These are phyloP conservation scores for Pleurotus sapidus DNA, from an alignment of 768 basidiomycete genomes.

Conservation along the genomic window DNA sequence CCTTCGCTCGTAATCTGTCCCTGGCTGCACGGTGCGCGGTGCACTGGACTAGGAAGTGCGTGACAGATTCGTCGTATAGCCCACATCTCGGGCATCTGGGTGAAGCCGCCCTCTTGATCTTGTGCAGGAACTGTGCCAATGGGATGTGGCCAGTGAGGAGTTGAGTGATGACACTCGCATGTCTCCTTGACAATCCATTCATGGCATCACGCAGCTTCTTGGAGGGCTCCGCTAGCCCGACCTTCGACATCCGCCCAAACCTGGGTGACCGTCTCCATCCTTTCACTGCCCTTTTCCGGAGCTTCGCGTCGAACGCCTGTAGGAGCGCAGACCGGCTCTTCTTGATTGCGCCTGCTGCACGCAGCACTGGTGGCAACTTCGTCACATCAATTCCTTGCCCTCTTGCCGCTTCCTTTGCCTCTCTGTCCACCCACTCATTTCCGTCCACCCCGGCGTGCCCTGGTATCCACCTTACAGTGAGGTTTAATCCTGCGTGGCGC, in stretches of 20 bases:
- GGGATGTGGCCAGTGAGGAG: conserved; percentile 28
- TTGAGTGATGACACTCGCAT: conserved; percentile 22
- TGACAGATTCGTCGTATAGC: not conserved
- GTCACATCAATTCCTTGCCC: too few species aligned
- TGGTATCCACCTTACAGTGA: conserved; percentile 16
- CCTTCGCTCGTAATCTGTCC: not conserved
- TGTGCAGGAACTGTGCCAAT: conserved; percentile 25
- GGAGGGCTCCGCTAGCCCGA: conserved; percentile 12
- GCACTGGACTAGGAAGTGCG: not conserved
- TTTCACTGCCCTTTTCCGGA: conserved; percentile 1
- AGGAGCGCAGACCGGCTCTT: conserved; percentile 13
- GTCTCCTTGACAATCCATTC: not conserved
- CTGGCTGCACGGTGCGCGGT: not conserved
- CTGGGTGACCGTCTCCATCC: conserved; percentile 11
- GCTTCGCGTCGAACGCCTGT: conserved; percentile 1
- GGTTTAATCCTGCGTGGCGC: not conserved
- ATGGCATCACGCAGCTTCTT: not conserved
- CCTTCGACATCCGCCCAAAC: not conserved
- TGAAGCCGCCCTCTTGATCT: conserved; percentile 11
- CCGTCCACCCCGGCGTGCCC: conserved; percentile 22
- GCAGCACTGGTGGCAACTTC: conserved; percentile 8
- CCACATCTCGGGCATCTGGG: conserved; percentile 16
- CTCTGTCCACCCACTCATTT: conserved; percentile 20
- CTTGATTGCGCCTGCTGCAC: conserved; percentile 8
- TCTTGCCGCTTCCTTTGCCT: conserved; percentile 13